Percentiles rank a stretch among this genome's conserved stretches.
Conservation (phyloP, 148 eudicot genomes). For the Rhododendron williamsianum region DNA sequence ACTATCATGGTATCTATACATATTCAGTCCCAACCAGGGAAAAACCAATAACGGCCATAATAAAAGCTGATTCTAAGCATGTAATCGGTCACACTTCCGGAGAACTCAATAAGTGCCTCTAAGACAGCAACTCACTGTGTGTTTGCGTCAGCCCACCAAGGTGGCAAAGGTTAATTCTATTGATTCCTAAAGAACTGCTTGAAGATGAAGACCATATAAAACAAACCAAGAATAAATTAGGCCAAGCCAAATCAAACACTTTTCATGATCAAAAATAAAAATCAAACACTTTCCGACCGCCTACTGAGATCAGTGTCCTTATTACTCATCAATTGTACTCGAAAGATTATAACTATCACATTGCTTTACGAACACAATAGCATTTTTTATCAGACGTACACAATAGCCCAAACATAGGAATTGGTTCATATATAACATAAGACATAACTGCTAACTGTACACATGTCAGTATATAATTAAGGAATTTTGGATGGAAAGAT, state of each 20-base stretch:
- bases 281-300: neutral
- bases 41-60: neutral
- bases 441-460: neutral
- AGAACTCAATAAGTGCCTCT: neutral
- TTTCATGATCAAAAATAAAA: no score
- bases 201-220: neutral
- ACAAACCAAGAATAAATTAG: neutral
- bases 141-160: neutral
- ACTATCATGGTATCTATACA: slow-evolving; percentile 3
- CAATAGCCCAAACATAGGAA: neutral
- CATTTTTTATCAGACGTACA: neutral
- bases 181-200: neutral
- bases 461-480: no score
- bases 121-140: neutral
- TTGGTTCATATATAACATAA: neutral
- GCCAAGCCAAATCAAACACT: neutral
- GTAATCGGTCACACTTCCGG: neutral
- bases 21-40: slow-evolving; percentile 1
- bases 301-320: neutral
- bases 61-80: neutral
- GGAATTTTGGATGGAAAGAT: neutral
- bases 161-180: neutral
- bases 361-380: neutral
- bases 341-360: neutral
- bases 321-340: neutral